Percentiles rank a stretch among this genome's conserved stretches.
phyloP scores from a whole-genome alignment of 192 early-diverging fungal species.

The Pilaira anomala region DNA sequence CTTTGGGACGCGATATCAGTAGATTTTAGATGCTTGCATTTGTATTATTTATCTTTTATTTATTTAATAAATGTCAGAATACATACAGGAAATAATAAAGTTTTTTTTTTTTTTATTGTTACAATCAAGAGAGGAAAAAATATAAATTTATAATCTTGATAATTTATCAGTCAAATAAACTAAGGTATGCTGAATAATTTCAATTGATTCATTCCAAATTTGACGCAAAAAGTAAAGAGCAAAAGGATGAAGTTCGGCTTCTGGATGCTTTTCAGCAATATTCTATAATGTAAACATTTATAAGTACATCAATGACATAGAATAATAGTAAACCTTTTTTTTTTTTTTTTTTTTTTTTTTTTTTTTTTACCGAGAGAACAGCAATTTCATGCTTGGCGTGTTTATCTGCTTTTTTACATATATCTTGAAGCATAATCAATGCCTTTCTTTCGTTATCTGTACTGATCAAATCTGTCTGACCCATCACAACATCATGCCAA shows the following conservation, averaged over 20 bases:
- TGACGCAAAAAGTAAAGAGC: slow-evolving; percentile 19
- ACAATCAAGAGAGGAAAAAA: no score
- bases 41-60: background rate
- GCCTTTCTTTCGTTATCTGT: slow-evolving; percentile 40
- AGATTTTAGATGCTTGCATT: slow-evolving; percentile 24
- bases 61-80: no score
- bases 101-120: no score
- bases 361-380: slow-evolving; percentile 28
- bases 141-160: background rate
- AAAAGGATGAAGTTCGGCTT: slow-evolving; percentile 10
- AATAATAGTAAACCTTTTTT: background rate
- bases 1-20: slow-evolving; percentile 29
- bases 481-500: slow-evolving; percentile 49
- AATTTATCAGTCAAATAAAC: slow-evolving; percentile 8
- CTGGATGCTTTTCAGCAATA: background rate
- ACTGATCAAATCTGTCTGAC: slow-evolving; percentile 41
- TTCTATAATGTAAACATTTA: background rate
- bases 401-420: slow-evolving; percentile 30
- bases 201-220: slow-evolving; percentile 22
- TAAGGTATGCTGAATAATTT: slow-evolving; percentile 6
- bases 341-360: no score
- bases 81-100: no score
- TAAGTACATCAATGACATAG: no score
- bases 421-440: slow-evolving; percentile 28
- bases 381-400: slow-evolving; percentile 15